Base-by-base conservation (phyloP, 2,329 filamentous ascomycete species). In the Diaporthe australafricana region DNA sequence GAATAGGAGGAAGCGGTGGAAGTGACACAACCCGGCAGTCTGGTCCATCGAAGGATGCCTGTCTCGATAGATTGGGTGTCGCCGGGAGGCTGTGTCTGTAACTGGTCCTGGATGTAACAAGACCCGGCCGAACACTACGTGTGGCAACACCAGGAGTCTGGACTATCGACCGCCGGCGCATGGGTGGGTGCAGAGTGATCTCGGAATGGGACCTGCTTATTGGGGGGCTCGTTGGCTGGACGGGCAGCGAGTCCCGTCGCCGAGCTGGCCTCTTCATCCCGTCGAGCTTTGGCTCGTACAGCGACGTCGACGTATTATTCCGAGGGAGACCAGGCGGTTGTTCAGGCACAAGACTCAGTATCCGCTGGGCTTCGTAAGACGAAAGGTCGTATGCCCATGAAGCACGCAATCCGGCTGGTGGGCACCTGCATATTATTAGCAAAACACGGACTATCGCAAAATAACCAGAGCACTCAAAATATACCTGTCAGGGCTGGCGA, bases 101-200 rank as follows among this genome's bases (percentile, higher is more conserved):
- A 72, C 77, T 83, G 4, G 80, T 76, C 73, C 78, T 80, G 35
- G 78, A 74, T 4, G 65, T 56, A 66, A 66, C 72, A 52, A 71
- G 76, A 72, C 73, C 74, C 73, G 74, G 80, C 71, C 72, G 70
- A 50, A 62, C 53, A 30, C 68, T 75, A 11, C 85, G 83, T 9
- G 87, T 88, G 9, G 87, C 87, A 27, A 88, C 80, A 14, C 87
- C 87, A 0, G 87, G 86, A 0, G 82, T 86, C 71, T 85, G 85
- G 16, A 86, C 80, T 45, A 87, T 76, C 3, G 86, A 88, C 12
- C 85, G 83, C 50, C 86, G 82, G 22, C 86, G 83, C 70, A 85
- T 81, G 6, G 86, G 85, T 35, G 84, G 83, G 74, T 85, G 87
- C 14, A 87, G 75, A 5, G 85, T 84, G 3, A 83, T 72, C 35